Percentiles rank a stretch among this genome's conserved stretches.
Evolutionary conservation across 2,329 filamentous ascomycete genomes (phyloP).

Genomic region (Harringtonia lauricola): DNA sequence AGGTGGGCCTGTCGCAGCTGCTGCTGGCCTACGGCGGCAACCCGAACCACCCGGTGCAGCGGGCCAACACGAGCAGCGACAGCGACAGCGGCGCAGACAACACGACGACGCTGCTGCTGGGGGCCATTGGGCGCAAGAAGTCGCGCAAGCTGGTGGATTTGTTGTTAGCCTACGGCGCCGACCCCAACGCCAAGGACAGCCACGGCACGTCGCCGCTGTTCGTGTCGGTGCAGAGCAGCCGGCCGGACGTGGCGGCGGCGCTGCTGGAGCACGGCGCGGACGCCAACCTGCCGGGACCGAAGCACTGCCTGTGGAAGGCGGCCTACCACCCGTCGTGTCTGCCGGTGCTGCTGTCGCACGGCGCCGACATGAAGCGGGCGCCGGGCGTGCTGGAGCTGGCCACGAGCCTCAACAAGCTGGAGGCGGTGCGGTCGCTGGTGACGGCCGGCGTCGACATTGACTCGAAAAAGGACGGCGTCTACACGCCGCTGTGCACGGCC

Average conservation of each 20-base stretch:
- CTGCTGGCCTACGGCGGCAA: constrained; percentile 52
- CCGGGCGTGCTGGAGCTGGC: constrained; percentile 56
- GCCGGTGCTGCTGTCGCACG: constrained; percentile 44
- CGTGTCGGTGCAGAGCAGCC: constrained; percentile 44
- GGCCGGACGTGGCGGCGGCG: constrained; percentile 42
- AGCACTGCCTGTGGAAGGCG: constrained; percentile 58
- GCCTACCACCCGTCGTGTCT: constrained; percentile 48
- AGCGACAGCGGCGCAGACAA: constrained; percentile 17
- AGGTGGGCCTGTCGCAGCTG: constrained; percentile 45
- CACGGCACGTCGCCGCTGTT: constrained; percentile 55
- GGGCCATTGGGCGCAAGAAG: constrained; percentile 47
- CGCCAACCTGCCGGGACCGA: constrained; percentile 57
- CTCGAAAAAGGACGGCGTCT: constrained; percentile 16
- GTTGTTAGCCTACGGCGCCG: constrained; percentile 47
- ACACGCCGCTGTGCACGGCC: constrained; percentile 17
- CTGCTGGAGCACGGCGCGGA: constrained; percentile 48
- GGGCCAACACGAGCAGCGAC: constrained; percentile 13
- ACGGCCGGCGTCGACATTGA: constrained; percentile 16
- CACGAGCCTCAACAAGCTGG: constrained; percentile 50
- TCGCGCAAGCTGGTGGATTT: constrained; percentile 44
- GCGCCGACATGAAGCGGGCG: constrained; percentile 47
- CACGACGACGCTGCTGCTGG: constrained; percentile 50
- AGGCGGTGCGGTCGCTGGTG: constrained; percentile 38
- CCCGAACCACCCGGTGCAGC: constrained; percentile 34
- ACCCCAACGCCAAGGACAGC: constrained; percentile 46